Evolutionary conservation across 257 asterid species (phyloP).

Genomic region (Solanum pimpinellifolium): DNA sequence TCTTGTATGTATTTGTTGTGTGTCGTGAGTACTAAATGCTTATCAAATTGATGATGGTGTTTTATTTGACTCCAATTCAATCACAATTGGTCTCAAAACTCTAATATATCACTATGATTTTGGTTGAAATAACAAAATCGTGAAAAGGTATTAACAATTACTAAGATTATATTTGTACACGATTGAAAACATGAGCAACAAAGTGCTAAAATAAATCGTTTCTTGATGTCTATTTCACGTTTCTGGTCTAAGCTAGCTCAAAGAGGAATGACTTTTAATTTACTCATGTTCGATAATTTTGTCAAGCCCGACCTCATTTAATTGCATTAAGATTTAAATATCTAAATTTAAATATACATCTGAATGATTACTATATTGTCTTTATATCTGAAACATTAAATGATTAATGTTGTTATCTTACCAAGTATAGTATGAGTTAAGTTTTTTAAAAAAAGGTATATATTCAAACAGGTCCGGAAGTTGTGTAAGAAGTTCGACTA

Average conservation of each 20-base stretch:
- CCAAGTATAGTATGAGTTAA: neutral
- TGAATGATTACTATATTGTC: neutral
- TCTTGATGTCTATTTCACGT: neutral
- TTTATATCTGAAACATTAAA: neutral
- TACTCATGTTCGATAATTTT: neutral
- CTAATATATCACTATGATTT: too few species aligned
- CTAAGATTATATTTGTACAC: neutral
- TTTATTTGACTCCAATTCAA: too few species aligned
- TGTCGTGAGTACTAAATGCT: neutral
- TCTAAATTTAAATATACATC: neutral
- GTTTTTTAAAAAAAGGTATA: too few species aligned
- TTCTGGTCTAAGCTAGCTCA: neutral
- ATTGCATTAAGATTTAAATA: neutral
- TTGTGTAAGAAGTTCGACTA: neutral
- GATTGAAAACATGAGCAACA: neutral
- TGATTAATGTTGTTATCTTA: neutral
- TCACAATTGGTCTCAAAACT: too few species aligned
- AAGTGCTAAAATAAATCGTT: neutral
- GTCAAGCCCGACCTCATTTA: too few species aligned
- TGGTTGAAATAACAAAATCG: neutral
- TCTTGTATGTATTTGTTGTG: neutral
- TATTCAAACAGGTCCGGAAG: too few species aligned
- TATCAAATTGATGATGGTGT: too few species aligned
- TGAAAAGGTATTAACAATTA: neutral
- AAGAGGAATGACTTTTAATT: neutral